phyloP scores from a whole-genome alignment of 1,284 basidiomycete species.

The Cryptococcus maquisensis region DNA sequence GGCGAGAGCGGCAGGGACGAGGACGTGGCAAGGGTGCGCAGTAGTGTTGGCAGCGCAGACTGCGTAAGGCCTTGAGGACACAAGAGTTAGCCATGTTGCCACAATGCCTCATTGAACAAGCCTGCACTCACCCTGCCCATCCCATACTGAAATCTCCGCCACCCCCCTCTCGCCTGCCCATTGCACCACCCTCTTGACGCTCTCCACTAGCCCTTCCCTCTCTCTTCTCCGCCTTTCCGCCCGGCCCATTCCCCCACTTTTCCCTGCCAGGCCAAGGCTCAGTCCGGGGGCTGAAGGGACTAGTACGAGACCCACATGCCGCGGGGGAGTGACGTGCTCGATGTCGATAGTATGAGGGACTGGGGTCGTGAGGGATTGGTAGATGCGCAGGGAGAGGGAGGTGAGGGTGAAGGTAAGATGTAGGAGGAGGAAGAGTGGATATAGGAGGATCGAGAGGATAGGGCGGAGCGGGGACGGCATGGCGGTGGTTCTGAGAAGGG shows the following conservation, averaged over 20 bases:
- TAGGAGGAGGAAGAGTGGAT: conserved; percentile 31
- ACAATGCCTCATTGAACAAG: background rate
- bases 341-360: background rate
- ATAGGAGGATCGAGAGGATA: background rate
- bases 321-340: conserved; percentile 3
- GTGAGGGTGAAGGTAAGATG: conserved; percentile 33
- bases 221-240: conserved; percentile 4
- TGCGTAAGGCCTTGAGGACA: conserved; percentile 8
- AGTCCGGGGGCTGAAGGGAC: background rate
- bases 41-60: conserved; percentile 7
- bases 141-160: conserved; percentile 31
- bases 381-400: conserved; percentile 31
- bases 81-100: background rate
- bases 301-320: conserved; percentile 12
- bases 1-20: conserved; percentile 9
- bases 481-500: too few relatives aligned
- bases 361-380: conserved; percentile 19
- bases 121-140: conserved; percentile 10
- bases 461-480: too few relatives aligned
- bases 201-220: conserved; percentile 17
- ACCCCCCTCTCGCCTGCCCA: conserved; percentile 35
- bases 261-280: background rate
- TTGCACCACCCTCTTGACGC: conserved; percentile 22
- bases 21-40: conserved; percentile 4
- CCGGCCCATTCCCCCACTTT: background rate